A percentile compares a stretch with the other conserved stretches of the same genome.
These are phyloP conservation scores for Dryas drummondii DNA, from an alignment of 306 rosid species.

Conservation along the genomic window DNA sequence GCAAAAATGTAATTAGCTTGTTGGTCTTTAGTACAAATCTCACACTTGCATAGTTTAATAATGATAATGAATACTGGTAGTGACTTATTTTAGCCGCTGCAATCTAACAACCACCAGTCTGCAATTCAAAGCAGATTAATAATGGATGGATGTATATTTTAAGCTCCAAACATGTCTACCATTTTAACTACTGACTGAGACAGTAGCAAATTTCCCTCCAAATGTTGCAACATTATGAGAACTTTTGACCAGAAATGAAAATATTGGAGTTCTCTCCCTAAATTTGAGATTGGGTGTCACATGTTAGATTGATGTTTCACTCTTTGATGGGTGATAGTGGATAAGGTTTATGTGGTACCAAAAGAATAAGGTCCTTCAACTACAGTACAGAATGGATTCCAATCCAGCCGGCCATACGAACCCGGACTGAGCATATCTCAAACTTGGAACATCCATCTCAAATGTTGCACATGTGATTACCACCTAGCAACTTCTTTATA, in stretches of 20 bases:
- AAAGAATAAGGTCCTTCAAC: background rate
- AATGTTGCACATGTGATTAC: background rate
- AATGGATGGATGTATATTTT: background rate
- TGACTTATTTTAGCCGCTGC: no score
- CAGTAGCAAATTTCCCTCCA: no score
- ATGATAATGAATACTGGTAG: background rate
- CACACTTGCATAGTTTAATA: background rate
- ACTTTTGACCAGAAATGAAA: background rate
- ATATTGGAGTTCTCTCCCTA: background rate
- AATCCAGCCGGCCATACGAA: background rate
- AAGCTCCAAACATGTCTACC: background rate
- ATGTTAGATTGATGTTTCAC: background rate
- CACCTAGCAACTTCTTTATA: background rate
- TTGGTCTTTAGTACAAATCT: background rate
- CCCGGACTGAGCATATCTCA: no score
- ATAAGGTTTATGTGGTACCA: background rate
- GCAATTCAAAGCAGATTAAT: background rate
- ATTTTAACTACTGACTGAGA: background rate
- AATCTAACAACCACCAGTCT: no score
- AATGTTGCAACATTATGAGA: no score
- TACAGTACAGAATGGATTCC: background rate
- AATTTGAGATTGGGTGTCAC: background rate
- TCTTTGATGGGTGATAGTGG: background rate
- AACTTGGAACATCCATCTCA: background rate
- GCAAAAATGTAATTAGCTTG: conserved; percentile 18